Percentiles rank a stretch among this genome's conserved stretches.
Evolutionary conservation across 352 stramenopile genomes (phyloP).

Genomic region (Phytopythium vexans): DNA sequence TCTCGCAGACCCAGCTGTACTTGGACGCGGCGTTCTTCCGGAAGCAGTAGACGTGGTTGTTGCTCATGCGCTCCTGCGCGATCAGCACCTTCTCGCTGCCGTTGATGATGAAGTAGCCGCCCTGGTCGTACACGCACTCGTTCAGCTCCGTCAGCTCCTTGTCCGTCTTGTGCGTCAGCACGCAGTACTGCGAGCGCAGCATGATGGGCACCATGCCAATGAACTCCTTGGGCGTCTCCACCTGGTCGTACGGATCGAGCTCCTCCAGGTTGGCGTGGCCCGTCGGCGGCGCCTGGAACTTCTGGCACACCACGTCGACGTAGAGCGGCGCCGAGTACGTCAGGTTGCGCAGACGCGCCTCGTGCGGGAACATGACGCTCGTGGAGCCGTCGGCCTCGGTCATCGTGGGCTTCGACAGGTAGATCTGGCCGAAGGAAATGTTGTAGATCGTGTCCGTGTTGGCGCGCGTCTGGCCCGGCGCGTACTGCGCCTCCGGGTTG

Average conservation of each 20-base stretch:
- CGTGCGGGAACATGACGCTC: conserved; percentile 99
- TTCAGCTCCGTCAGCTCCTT: conserved; percentile 93
- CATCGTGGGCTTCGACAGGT: conserved; percentile 96
- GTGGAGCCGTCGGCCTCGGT: conserved; percentile 96
- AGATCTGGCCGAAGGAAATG: conserved; percentile 98
- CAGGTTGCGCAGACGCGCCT: conserved; percentile 97
- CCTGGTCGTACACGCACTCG: conserved; percentile 99
- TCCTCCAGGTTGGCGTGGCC: conserved; percentile 78
- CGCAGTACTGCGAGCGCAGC: conserved; percentile 96
- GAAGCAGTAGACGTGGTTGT: conserved; percentile 99
- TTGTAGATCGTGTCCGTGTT: conserved; percentile 93
- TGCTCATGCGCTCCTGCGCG: conserved; percentile 98
- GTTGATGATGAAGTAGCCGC: conserved; percentile 99
- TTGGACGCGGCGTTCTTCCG: conserved; percentile 97
- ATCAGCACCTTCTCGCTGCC: conserved; percentile 98
- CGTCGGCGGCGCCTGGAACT: conserved; percentile 64
- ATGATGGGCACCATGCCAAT: conserved; percentile 99
- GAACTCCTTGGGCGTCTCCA: conserved; percentile 92
- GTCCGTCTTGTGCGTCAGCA: conserved; percentile 91
- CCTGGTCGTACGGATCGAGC: conserved; percentile 85
- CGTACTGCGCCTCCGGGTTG: conserved; percentile 95
- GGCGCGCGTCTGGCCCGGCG: conserved; percentile 91
- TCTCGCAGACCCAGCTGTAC: conserved; percentile 96
- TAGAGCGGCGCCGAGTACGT: conserved; percentile 99
- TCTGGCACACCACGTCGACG: conserved; percentile 97